Evolutionary conservation across 2,329 filamentous ascomycete species (phyloP).

Genomic region (Kalmusia sp.): DNA sequence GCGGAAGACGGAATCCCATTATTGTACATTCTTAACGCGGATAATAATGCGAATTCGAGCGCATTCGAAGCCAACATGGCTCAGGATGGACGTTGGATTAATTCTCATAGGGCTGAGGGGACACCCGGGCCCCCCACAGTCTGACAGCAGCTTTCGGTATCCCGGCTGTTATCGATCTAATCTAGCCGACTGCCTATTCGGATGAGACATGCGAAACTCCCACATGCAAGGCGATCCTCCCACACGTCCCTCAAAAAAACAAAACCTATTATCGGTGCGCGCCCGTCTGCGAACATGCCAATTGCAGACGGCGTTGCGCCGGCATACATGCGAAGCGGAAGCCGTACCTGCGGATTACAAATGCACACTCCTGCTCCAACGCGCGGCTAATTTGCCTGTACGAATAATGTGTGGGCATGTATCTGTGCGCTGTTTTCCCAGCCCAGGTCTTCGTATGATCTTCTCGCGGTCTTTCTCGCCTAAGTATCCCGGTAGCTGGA

Average conservation of each 20-base stretch:
- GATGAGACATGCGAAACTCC: too few species aligned
- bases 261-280: too few species aligned
- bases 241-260: too few species aligned
- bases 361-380: too few species aligned
- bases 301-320: too few species aligned
- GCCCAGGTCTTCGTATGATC: background rate
- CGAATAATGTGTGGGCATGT: too few species aligned
- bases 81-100: background rate
- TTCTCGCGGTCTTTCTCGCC: background rate
- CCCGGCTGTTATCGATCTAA: background rate
- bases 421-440: too few species aligned
- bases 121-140: background rate
- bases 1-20: background rate
- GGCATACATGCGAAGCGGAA: too few species aligned
- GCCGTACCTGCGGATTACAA: too few species aligned
- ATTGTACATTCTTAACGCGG: background rate
- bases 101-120: background rate
- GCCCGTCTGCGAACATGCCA: too few species aligned
- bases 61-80: background rate
- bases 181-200: background rate
- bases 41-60: background rate
- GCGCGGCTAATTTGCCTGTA: too few species aligned
- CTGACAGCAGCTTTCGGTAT: conserved; percentile 1
- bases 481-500: background rate
- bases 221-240: too few species aligned